Evolutionary conservation across 2,329 filamentous ascomycete species (phyloP).

Genomic region (Decorospora gaudefroyi): DNA sequence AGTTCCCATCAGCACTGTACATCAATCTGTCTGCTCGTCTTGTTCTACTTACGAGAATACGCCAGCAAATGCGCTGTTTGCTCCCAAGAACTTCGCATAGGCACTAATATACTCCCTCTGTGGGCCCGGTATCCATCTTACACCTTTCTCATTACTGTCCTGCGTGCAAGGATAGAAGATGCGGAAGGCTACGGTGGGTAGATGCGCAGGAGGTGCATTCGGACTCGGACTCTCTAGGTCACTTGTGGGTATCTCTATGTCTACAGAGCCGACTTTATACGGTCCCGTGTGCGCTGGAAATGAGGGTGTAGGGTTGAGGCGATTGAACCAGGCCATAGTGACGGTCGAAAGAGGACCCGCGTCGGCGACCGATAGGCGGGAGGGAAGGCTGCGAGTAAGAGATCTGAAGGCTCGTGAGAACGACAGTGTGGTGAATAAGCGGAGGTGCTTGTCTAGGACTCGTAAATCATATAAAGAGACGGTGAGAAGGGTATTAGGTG

Average conservation of each 20-base stretch:
- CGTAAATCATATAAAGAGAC: neutral
- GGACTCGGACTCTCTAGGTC: slow-evolving; percentile 57
- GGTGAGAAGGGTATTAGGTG: neutral
- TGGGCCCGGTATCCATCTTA: slow-evolving; percentile 77
- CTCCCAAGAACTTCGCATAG: slow-evolving; percentile 76
- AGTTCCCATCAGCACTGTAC: neutral
- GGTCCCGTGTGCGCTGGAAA: slow-evolving; percentile 79
- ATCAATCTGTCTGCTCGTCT: neutral
- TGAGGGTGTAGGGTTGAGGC: slow-evolving; percentile 68
- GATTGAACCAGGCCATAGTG: slow-evolving; percentile 50
- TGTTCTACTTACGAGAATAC: slow-evolving; percentile 49
- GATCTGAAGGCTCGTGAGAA: slow-evolving; percentile 31
- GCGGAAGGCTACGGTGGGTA: slow-evolving; percentile 77
- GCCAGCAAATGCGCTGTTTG: slow-evolving; percentile 56
- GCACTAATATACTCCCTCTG: slow-evolving; percentile 74
- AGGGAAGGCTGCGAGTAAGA: slow-evolving; percentile 23
- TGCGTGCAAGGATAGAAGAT: slow-evolving; percentile 71
- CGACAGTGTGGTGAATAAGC: slow-evolving; percentile 32
- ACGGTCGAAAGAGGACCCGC: slow-evolving; percentile 12
- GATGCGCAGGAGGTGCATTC: slow-evolving; percentile 55
- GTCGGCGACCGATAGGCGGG: slow-evolving; percentile 15
- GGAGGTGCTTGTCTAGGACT: neutral
- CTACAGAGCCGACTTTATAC: slow-evolving; percentile 76
- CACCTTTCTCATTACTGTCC: slow-evolving; percentile 57
- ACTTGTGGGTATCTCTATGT: slow-evolving; percentile 74